Evolutionary conservation across 2,329 filamentous ascomycete genomes (phyloP).

Genomic region (Aspergillus jensenii): DNA sequence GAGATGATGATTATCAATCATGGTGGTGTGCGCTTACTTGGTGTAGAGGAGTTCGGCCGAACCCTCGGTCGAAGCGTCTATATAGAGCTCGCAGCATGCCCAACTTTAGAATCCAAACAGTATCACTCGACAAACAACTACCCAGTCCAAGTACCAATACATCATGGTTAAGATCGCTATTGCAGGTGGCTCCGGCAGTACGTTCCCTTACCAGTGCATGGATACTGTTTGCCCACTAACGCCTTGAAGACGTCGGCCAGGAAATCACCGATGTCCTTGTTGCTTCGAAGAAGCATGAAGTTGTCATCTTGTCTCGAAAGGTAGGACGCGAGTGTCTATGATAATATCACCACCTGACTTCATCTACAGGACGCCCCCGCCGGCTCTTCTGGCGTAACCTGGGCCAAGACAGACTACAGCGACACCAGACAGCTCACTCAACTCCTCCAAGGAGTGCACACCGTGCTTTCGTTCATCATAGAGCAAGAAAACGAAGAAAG

Average conservation of each 20-base stretch:
- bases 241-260: not conserved
- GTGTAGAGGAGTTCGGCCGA: not conserved
- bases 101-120: not conserved
- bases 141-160: not conserved
- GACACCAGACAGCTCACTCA: not conserved
- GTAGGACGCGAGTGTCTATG: not conserved
- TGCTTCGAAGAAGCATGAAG: slow-evolving; percentile 4
- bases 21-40: not conserved
- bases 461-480: slow-evolving; percentile 7
- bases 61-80: not conserved
- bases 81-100: not conserved
- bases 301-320: slow-evolving; percentile 4
- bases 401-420: slow-evolving; percentile 4
- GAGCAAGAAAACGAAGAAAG: not conserved
- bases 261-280: slow-evolving; percentile 10
- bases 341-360: not conserved
- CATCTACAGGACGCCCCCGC: not conserved
- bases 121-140: too few relatives aligned
- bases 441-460: slow-evolving; percentile 3
- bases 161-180: slow-evolving; percentile 10
- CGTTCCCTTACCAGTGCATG: not conserved
- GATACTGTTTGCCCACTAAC: not conserved
- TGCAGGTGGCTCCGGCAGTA: slow-evolving; percentile 6
- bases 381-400: not conserved
- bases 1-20: not conserved